Evolutionary conservation across 352 stramenopile genomes (phyloP).

Genomic region (Phytopythium helicoides): DNA sequence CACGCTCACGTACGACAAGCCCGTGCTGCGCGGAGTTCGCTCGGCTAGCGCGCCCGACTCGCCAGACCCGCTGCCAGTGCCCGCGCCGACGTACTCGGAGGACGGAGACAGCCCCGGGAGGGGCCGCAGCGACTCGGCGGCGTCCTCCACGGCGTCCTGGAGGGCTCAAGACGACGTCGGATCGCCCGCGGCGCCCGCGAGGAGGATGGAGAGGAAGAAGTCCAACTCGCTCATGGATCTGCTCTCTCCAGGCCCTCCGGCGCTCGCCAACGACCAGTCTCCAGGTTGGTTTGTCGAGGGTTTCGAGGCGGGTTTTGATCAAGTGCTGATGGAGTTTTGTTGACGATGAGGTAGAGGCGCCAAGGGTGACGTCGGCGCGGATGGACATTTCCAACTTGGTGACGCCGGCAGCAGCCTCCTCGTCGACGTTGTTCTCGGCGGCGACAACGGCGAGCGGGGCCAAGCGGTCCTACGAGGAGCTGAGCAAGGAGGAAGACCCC

Average conservation of each 20-base stretch:
- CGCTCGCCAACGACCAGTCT: slow-evolving; percentile 26
- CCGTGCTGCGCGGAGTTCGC: slow-evolving; percentile 51
- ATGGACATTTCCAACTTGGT: slow-evolving; percentile 70
- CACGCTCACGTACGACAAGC: slow-evolving; percentile 76
- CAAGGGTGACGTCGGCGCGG: slow-evolving; percentile 12
- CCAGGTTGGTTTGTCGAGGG: slow-evolving; percentile 17
- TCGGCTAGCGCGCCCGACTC: slow-evolving; percentile 16
- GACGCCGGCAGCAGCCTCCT: too few relatives aligned
- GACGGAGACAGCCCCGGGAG: slow-evolving; percentile 6
- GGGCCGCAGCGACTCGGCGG: slow-evolving; percentile 4
- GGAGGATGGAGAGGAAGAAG: slow-evolving; percentile 46
- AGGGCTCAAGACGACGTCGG: slow-evolving; percentile 6
- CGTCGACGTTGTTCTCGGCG: slow-evolving; percentile 10
- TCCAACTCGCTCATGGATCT: slow-evolving; percentile 79
- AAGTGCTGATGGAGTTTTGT: not conserved
- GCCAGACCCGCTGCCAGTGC: slow-evolving; percentile 37
- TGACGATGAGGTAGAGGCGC: slow-evolving; percentile 17
- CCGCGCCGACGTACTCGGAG: slow-evolving; percentile 42
- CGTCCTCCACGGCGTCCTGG: slow-evolving; percentile 11
- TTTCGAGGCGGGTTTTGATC: not conserved
- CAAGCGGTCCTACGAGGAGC: slow-evolving; percentile 57
- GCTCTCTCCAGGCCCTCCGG: slow-evolving; percentile 54
- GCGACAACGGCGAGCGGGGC: slow-evolving; percentile 7
- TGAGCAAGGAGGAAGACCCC: slow-evolving; percentile 57
- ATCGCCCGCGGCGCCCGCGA: slow-evolving; percentile 1